Evolutionary conservation across 1,139 yeast species (phyloP), one percentile per base, ranked within the genome.

Genomic region (Suzukiozyma palmioleophila): DNA sequence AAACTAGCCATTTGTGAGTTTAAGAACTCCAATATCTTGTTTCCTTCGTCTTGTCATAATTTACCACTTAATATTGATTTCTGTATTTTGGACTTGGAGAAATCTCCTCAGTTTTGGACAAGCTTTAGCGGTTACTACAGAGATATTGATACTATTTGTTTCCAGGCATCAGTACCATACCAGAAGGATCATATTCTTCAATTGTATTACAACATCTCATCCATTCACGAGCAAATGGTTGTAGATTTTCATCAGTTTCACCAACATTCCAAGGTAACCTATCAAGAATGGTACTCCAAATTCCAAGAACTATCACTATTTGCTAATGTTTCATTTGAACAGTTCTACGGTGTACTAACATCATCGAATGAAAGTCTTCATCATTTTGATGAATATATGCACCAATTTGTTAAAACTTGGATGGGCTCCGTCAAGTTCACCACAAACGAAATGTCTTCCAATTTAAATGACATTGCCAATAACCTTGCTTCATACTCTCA

Each of bases 111-210:
- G 49, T 73, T 73, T 61, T 79, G 84, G 84, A 77, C 83, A 0
- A 73, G 79, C 0, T 79, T 72, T 47, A 77, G 78, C 46, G 84
- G 84, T 0, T 72, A 78, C 46, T 78, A 75, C 47, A 62, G 79
- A 37, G 69, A 70, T 18, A 55, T 78, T 2, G 65, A 71, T 3
- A 61, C 66, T 3, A 58, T 77, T 0, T 79, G 84, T 46, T 62
- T 61, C 44, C 79, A 76, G 41, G 71, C 73, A 36, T 63, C 78
- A 0, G 47, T 74, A 3, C 81, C 81, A 0, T 75, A 56, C 46
- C 77, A 76, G 43, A 77, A 76, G 43, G 77, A 73, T 33, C 78
- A 74, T 40, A 64, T 78, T 0, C 44, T 77, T 33, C 50, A 58
- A 10, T 51, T 77, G 26, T 77, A 74, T 46, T 41, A 66, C 14